Evolutionary conservation across 345 rosid species (phyloP), one percentile per base, ranked within the genome.

Genomic region (Moricandia arvensis): DNA sequence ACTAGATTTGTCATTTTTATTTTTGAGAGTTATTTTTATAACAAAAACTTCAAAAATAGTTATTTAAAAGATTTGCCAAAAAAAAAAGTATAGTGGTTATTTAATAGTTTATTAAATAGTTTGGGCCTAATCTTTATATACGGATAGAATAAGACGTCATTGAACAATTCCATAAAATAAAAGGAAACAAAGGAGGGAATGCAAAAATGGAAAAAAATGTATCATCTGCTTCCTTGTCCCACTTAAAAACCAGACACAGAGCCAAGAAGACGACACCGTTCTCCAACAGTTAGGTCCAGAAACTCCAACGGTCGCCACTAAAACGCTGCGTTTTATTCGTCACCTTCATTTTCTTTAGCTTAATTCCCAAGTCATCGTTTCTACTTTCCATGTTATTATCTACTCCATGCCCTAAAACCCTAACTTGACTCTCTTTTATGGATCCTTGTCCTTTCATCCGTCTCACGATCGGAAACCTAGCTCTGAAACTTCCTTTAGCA

Each of bases 361-460:
- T 63, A 66, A 38, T 17, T 63, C 47, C 8, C 12, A 70, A 69
- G 61, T 54, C 62, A 68, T 33, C 49, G 30, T 18, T 62, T 16
- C 41, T 66, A 45, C 15, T 31, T 21, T 33, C 47, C 58, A 53
- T 30, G 31, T 41, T 31, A 17, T 41, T 31, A 17, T 75, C 59
- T 16, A n/a, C 53, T 68, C 41, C 41, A 35, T 35, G 9, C 37
- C 57, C 30, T 16, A 31, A 68, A 66, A 47, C 47, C 59, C 18
- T 74, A 43, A 9, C 13, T 11, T 41, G 61, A 68, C 31, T 51
- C 31, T 21, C 1, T 21, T 21, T 21, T 21, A 94, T 94, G 98
- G 98, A 94, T 85, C 97, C 97, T 10, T 91, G 97, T 78, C 97
- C 95, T 51, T 93, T 89, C 84, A 86, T 91, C 30, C 94, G 96